Conservation (phyloP, 345 rosid species). For the Odontarrhena argentea region DNA sequence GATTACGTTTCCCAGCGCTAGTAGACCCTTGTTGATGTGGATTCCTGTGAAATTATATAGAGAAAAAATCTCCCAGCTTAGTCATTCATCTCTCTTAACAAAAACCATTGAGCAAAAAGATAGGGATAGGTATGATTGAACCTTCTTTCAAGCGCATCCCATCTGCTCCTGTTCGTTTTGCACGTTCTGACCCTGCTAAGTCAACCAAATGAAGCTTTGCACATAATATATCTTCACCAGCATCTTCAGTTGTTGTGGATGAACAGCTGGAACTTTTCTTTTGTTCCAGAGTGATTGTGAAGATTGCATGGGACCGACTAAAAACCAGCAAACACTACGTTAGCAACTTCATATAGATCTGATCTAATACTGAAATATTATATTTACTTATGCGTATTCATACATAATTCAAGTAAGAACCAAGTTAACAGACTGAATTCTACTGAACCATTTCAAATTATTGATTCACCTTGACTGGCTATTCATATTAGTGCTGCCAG, state of each 20-base stretch:
- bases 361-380: conserved; percentile 2
- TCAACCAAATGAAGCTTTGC: conserved; percentile 95
- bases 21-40: conserved; percentile 90
- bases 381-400: background rate
- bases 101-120: conserved; percentile 26
- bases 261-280: conserved; percentile 58
- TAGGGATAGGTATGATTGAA: conserved; percentile 14
- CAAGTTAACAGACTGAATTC: background rate
- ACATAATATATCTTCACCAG: conserved; percentile 74
- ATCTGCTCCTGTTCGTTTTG: conserved; percentile 94
- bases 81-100: conserved; percentile 3
- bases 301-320: conserved; percentile 98
- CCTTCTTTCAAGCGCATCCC: conserved; percentile 99
- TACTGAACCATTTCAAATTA: conserved; percentile 4
- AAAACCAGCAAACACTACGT: conserved; percentile 15
- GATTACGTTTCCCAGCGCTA: conserved; percentile 94
- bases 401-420: background rate
- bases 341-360: conserved; percentile 2
- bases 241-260: conserved; percentile 50
- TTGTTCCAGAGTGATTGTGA: conserved; percentile 91
- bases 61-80: conserved; percentile 23
- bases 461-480: conserved; percentile 81
- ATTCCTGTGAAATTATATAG: conserved; percentile 52
- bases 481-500: conserved; percentile 97
- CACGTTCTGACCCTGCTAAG: conserved; percentile 96